These are phyloP conservation scores for Chaetomium globosum DNA, from an alignment of 2,329 filamentous ascomycete genomes.

Conservation along the genomic window DNA sequence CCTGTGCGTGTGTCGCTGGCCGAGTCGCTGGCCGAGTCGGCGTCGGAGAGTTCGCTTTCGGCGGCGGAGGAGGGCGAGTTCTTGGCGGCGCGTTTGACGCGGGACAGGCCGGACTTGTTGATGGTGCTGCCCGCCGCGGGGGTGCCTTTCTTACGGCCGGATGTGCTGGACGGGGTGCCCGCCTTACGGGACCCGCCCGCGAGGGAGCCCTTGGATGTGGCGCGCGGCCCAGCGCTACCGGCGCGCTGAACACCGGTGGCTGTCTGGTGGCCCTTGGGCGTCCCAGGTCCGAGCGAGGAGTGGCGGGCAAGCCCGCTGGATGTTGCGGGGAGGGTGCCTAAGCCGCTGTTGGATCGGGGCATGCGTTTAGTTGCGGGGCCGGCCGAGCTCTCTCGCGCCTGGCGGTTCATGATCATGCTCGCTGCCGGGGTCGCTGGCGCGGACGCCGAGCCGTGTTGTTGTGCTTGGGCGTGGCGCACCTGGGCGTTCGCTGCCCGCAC, in stretches of 20 bases:
- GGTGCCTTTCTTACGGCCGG: slow-evolving; percentile 53
- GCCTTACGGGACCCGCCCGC: slow-evolving; percentile 49
- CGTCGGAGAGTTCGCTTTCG: slow-evolving; percentile 67
- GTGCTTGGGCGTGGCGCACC: slow-evolving; percentile 54
- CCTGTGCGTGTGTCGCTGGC: slow-evolving; percentile 51
- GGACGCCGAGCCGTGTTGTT: slow-evolving; percentile 55
- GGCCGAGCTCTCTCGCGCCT: slow-evolving; percentile 60
- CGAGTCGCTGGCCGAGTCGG: slow-evolving; percentile 58
- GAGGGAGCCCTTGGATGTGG: slow-evolving; percentile 51
- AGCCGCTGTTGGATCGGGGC: slow-evolving; percentile 52
- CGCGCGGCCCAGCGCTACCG: slow-evolving; percentile 63
- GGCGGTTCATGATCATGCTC: slow-evolving; percentile 61
- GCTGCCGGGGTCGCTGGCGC: slow-evolving; percentile 64
- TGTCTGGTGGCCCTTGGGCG: slow-evolving; percentile 53
- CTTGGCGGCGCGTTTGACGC: slow-evolving; percentile 63
- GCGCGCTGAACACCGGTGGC: slow-evolving; percentile 43
- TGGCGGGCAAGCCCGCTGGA: slow-evolving; percentile 65
- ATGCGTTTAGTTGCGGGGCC: slow-evolving; percentile 59
- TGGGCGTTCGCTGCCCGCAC: slow-evolving; percentile 51
- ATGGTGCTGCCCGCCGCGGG: slow-evolving; percentile 39
- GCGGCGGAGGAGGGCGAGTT: slow-evolving; percentile 65
- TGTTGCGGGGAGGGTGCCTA: slow-evolving; percentile 52
- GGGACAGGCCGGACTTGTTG: slow-evolving; percentile 63
- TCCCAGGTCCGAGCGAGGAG: slow-evolving; percentile 64
- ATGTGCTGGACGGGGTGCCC: slow-evolving; percentile 48